Conservation (phyloP, 1,139 yeast genomes). For the Pichia cactophila region DNA sequence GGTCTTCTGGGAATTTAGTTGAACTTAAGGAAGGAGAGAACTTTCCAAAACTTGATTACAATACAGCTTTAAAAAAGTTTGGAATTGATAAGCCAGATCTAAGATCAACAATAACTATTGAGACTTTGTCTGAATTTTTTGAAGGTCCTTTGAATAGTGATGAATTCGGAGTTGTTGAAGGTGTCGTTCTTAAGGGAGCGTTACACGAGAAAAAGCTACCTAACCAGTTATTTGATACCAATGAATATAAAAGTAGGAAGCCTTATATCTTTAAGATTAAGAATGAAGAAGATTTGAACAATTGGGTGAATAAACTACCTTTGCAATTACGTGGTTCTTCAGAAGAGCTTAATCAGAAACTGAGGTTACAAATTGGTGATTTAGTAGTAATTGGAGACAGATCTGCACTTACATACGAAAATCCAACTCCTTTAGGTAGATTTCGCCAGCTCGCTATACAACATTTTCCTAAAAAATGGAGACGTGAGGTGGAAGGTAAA, state of each 20-base stretch:
- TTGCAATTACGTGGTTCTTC: conserved; percentile 24
- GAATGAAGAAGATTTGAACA: conserved; percentile 29
- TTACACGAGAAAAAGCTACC: conserved; percentile 32
- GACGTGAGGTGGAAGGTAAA: conserved; percentile 26
- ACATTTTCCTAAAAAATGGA: conserved; percentile 45
- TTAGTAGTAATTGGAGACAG: conserved; percentile 69
- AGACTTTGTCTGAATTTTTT: conserved; percentile 39
- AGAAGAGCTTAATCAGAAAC: conserved; percentile 26
- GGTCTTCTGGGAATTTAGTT: conserved; percentile 21
- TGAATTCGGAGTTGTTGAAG: conserved; percentile 63
- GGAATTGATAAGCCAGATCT: conserved; percentile 97
- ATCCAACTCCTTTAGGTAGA: conserved; percentile 91
- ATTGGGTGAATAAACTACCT: conserved; percentile 37
- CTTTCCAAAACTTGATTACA: conserved; percentile 49
- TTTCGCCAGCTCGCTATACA: conserved; percentile 68
- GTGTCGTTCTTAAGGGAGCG: conserved; percentile 51
- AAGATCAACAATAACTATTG: conserved; percentile 51
- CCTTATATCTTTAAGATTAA: conserved; percentile 52
- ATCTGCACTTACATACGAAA: conserved; percentile 63
- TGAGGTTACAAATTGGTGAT: conserved; percentile 59
- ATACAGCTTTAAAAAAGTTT: conserved; percentile 59
- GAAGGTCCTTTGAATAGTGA: conserved; percentile 30
- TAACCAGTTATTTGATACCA: conserved; percentile 33
- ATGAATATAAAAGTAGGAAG: conserved; percentile 47
- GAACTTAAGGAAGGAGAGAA: conserved; percentile 21